Evolutionary conservation across 495 filamentous ascomycete species (phyloP).

Genomic region (Halenospora varia): DNA sequence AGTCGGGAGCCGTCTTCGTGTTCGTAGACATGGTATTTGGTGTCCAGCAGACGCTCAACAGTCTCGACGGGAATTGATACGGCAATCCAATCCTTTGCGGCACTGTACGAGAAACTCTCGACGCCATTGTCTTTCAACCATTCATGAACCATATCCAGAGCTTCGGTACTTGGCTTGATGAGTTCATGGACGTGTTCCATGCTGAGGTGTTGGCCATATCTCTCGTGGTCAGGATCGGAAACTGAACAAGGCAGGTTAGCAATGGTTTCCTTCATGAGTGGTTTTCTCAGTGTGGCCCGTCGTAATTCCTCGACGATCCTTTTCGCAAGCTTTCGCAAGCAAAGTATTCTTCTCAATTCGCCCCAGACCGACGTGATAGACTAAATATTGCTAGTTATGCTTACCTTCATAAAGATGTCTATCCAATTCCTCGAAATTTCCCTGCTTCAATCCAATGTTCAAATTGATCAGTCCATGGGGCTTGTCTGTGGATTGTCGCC

Average conservation of each 20-base stretch:
- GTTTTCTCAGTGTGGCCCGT: too few species aligned
- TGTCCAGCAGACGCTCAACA: slow-evolving; percentile 52
- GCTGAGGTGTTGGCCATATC: slow-evolving; percentile 42
- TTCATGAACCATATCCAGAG: slow-evolving; percentile 35
- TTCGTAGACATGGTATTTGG: slow-evolving; percentile 55
- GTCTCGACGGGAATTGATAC: slow-evolving; percentile 48
- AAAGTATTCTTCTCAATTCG: too few species aligned
- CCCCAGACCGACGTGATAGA: too few species aligned
- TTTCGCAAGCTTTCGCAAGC: too few species aligned
- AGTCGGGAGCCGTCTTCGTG: slow-evolving; percentile 36
- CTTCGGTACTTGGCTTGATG: slow-evolving; percentile 33
- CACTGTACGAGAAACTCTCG: slow-evolving; percentile 36
- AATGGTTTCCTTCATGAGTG: background rate
- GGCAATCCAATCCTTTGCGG: slow-evolving; percentile 43
- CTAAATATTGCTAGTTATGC: too few species aligned
- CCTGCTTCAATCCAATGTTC: slow-evolving; percentile 47
- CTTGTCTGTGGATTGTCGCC: slow-evolving; percentile 37
- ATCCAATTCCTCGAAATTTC: slow-evolving; percentile 44
- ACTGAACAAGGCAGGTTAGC: slow-evolving; percentile 13
- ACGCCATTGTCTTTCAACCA: slow-evolving; percentile 49
- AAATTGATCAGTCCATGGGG: slow-evolving; percentile 34
- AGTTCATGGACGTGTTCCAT: slow-evolving; percentile 30
- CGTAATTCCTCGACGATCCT: too few species aligned
- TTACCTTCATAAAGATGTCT: slow-evolving; percentile 46
- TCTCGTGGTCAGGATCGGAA: slow-evolving; percentile 36